phyloP scores from a whole-genome alignment of 164 flowering plant genomes.

The Houttuynia cordata region DNA sequence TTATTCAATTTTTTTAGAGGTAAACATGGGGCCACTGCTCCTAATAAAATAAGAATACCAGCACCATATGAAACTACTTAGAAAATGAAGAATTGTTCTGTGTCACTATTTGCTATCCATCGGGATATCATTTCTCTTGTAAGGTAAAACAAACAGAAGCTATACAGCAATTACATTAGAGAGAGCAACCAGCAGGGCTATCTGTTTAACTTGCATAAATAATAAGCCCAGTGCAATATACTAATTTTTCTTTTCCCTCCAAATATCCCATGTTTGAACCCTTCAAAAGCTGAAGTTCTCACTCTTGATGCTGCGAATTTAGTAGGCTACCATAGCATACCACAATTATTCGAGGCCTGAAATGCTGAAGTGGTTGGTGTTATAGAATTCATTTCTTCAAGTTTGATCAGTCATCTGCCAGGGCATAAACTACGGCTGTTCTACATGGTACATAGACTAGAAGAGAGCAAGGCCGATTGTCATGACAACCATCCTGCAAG shows the following conservation, averaged over 20 bases:
- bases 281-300: not conserved
- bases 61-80: too few species aligned
- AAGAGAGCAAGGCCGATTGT: slow-evolving; percentile 68
- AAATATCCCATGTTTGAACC: not conserved
- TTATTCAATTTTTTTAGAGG: too few species aligned
- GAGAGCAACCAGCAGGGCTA: not conserved
- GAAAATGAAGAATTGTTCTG: too few species aligned
- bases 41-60: too few species aligned
- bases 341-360: not conserved
- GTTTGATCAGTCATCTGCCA: slow-evolving; percentile 20
- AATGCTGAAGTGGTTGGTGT: not conserved
- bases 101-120: too few species aligned
- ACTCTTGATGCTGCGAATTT: not conserved
- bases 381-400: not conserved
- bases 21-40: too few species aligned
- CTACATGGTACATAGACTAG: slow-evolving; percentile 75
- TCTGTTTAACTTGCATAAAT: not conserved
- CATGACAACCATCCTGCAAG: slow-evolving; percentile 67
- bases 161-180: not conserved
- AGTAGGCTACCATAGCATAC: not conserved
- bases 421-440: slow-evolving; percentile 84
- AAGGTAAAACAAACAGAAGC: too few species aligned
- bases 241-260: not conserved
- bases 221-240: not conserved
- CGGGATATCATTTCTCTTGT: too few species aligned